Evolutionary conservation across 257 asterid species (phyloP), one percentile per base, ranked within the genome.

Genomic region (Gentiana macrophylla): DNA sequence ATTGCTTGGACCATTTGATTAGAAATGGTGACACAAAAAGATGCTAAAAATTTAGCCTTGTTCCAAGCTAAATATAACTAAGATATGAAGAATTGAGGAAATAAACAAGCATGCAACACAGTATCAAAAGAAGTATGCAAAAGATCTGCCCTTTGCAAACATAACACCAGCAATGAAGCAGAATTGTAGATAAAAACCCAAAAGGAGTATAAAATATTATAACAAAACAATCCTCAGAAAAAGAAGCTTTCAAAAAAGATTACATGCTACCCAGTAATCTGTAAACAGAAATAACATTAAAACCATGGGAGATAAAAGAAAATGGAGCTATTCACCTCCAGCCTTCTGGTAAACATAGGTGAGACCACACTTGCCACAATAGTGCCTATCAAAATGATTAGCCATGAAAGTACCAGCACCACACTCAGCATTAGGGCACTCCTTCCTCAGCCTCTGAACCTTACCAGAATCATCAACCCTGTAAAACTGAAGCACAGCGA

Each of bases 321-420:
- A 10, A 12, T 44, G 32, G 6, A 55, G 12, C 36, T 35, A 69
- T 15, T 70, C 72, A 35, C 73, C 78, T 48, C 74, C 78, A 35
- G 71, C 78, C 68, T 67, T 72, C 71, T 72, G 74, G 69, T 72
- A 72, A 57, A 72, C 78, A 68, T 72, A 72, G 54, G 78, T 72
- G 38, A 72, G 78, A 1, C 78, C 78, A 36, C 74, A 68, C 64
- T 72, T 72, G 44, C 74, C 78, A 34, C 78, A 72, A 8, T 68
- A 68, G 64, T 72, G 78, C 68, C 78, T 56, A 13, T 72, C 74
- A 35, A 72, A 72, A 36, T 72, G 78, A 59, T 72, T 72, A 32
- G 78, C 78, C 78, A 72, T 72, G 68, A 72, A 68, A 12, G 78
- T 72, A 0, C 74, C 78, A 2, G 78, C 78, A 6, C 74, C 78